These are phyloP conservation scores for Phyllosticta capitalensis DNA, from an alignment of 2,329 filamentous ascomycete species.

Conservation along the genomic window DNA sequence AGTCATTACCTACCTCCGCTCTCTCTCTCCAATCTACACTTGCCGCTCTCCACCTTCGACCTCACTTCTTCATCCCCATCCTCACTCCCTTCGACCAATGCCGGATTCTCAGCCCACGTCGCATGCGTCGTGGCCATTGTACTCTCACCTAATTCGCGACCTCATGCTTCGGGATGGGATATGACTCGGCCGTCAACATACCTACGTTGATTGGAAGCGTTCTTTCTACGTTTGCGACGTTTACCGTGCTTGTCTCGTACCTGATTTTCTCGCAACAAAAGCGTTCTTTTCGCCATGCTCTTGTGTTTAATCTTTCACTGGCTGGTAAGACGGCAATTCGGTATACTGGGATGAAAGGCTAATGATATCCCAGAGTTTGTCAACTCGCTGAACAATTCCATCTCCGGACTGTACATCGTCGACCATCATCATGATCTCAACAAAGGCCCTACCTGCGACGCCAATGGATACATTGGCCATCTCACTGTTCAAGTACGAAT, in stretches of 20 bases:
- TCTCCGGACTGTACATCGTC: constrained; percentile 32
- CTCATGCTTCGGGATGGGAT: constrained; percentile 4
- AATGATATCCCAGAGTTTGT: constrained; percentile 28
- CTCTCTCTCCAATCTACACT: not conserved
- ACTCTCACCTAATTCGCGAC: not conserved
- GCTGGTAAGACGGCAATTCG: constrained; percentile 13
- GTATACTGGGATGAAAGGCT: not conserved
- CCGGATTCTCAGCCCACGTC: not conserved
- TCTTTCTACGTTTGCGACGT: constrained; percentile 15
- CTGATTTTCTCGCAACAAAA: constrained; percentile 15
- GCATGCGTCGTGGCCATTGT: not conserved
- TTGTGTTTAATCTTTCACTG: constrained; percentile 19
- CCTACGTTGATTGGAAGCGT: constrained; percentile 19
- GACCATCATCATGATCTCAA: constrained; percentile 17
- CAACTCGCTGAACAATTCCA: constrained; percentile 35
- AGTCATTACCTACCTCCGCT: not conserved
- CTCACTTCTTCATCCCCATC: not conserved
- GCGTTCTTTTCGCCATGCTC: constrained; percentile 17
- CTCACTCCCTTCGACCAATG: not conserved
- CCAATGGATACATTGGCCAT: constrained; percentile 39
- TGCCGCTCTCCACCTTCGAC: not conserved
- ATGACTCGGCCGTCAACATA: constrained; percentile 11
- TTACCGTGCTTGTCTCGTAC: constrained; percentile 15
- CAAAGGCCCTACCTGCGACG: constrained; percentile 26
- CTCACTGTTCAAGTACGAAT: constrained; percentile 34